Base-by-base conservation (phyloP, 2,329 filamentous ascomycete species). In the Aspergillus jensenii region DNA sequence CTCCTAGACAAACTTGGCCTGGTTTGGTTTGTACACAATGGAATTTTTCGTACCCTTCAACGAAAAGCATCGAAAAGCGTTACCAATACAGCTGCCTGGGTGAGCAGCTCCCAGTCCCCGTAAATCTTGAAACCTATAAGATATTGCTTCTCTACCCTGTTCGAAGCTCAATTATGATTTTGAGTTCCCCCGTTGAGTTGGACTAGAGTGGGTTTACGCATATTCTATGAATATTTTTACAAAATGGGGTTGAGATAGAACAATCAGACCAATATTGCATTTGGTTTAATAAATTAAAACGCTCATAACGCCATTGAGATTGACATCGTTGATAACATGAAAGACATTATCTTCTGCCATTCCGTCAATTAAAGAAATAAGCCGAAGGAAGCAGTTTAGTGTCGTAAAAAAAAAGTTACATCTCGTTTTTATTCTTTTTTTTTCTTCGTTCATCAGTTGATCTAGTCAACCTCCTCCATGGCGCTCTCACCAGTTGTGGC, bases 381-480 rank as follows among this genome's bases (percentile, higher is more conserved):
- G 56, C 58, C 52, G 51, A 52, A 60, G 47, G 51, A 52, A 60
- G 47, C 51, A 62, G 53, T 55, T 54, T 51, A 57, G 47, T 62
- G 61, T 60, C 55, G 51, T 62, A 56, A 58, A 59, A 58, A 58
- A 61, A 50, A 48, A 51, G 35, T 53, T 59, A 59, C 45, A 58
- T 62, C 15, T 61, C 54, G 58, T 48, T 48, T 40, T 41, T 55
- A 55, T 21, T 21, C 21, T 44, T 51, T 54, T 43, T 49, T 54
- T 39, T 50, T 46, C 17, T 21, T 40, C 27, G 35, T 50, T 64
- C 58, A 61, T 23, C 56, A 60, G 37, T 53, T 59, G 53, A 63
- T 81, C 72, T 96, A 99, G 86, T 99, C 95, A 77, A 99, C 95
- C 87, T 99, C 95, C 88, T 99, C 95, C 95, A 99, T 99, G 78